These are phyloP conservation scores for Cryphonectria parasitica DNA, from an alignment of 2,329 filamentous ascomycete genomes.

Conservation along the genomic window DNA sequence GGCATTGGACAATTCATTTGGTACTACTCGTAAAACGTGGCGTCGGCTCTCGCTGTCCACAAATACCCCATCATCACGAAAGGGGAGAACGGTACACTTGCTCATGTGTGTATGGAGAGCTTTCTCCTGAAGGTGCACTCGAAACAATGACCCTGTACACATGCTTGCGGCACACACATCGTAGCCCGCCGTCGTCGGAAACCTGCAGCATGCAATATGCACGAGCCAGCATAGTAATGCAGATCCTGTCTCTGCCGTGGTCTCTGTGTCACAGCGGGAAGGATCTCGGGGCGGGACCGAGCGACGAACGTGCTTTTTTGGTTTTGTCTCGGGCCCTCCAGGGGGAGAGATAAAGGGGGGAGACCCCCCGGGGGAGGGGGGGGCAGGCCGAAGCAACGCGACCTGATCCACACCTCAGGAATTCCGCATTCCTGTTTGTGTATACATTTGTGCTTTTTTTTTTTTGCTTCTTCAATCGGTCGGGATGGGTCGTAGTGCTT, in stretches of 20 bases:
- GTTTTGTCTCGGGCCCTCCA: not conserved
- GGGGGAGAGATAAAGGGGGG: not conserved
- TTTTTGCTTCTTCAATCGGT: not conserved
- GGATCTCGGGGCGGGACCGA: constrained; percentile 7
- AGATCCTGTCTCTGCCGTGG: constrained; percentile 7
- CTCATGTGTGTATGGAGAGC: no score
- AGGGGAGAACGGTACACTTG: not conserved
- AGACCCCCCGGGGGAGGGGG: not conserved
- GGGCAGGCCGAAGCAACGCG: not conserved
- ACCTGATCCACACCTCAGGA: not conserved
- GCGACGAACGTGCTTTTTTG: constrained; percentile 1
- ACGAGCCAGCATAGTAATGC: constrained; percentile 5
- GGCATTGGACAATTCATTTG: constrained; percentile 18
- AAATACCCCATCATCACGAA: not conserved
- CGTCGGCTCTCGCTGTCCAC: not conserved
- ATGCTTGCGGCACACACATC: no score
- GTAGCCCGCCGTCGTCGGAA: not conserved
- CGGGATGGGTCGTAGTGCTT: not conserved
- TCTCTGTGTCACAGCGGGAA: constrained; percentile 2
- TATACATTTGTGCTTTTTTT: not conserved
- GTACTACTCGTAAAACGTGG: not conserved
- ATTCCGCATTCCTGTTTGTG: constrained; percentile 3
- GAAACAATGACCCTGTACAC: no score
- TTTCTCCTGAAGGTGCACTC: not conserved
- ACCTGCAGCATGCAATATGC: constrained; percentile 5